Percentiles rank a stretch among this genome's conserved stretches.
phyloP scores from a whole-genome alignment of 768 basidiomycete genomes.

The Russula emetica region DNA sequence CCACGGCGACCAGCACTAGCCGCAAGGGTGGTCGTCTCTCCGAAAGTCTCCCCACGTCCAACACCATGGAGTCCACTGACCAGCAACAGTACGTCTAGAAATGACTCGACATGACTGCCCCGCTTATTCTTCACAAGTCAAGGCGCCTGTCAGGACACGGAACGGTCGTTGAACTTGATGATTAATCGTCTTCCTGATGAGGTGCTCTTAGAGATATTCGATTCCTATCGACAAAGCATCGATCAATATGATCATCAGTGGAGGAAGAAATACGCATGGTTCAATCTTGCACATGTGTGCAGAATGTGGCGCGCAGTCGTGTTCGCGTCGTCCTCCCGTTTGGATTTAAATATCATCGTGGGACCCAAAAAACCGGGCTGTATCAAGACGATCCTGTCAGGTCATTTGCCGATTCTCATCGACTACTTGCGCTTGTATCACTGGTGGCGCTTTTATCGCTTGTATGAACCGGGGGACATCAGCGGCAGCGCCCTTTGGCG shows the following conservation, averaged over 20 bases:
- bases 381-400: not conserved
- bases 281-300: constrained; percentile 11
- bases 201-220: not conserved
- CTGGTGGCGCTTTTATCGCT: too few species aligned
- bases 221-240: not conserved
- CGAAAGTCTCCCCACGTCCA: too few species aligned
- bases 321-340: not conserved
- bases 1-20: too few species aligned
- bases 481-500: not conserved
- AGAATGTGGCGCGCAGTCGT: constrained; percentile 5
- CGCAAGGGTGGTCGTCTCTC: too few species aligned
- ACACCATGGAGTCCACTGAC: too few species aligned
- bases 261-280: constrained; percentile 26
- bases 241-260: not conserved
- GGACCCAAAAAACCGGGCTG: not conserved
- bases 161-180: not conserved
- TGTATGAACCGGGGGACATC: too few species aligned
- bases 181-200: not conserved
- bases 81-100: not conserved
- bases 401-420: not conserved
- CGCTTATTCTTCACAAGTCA: not conserved
- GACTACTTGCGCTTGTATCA: not conserved
- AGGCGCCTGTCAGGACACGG: not conserved
- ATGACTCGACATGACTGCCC: not conserved
- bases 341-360: not conserved